A percentile compares a stretch with the other conserved stretches of the same genome.
phyloP scores from a whole-genome alignment of 208 protist genomes.

The Wallacemonas rigidus region DNA sequence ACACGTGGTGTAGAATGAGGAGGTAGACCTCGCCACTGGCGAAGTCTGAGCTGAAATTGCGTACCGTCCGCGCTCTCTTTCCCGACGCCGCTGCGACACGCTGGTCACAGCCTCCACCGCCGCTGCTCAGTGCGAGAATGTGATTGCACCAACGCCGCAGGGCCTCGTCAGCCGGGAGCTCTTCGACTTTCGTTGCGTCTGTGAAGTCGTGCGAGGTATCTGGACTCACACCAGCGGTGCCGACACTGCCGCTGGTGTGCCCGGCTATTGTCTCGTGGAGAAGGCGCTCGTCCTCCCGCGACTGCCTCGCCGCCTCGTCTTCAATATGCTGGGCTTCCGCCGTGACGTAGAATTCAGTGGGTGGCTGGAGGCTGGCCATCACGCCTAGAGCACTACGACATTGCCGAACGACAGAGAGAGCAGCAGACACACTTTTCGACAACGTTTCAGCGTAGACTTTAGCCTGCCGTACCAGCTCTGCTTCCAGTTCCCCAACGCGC shows the following conservation, averaged over 20 bases:
- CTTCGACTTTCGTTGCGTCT: constrained; percentile 9
- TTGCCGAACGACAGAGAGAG: constrained; percentile 37
- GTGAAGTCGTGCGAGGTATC: background rate
- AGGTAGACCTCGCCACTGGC: constrained; percentile 61
- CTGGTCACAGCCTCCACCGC: background rate
- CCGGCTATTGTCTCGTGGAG: background rate
- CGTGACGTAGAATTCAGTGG: constrained; percentile 13
- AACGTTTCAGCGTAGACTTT: constrained; percentile 57
- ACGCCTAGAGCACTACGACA: constrained; percentile 28
- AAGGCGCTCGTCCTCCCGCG: background rate
- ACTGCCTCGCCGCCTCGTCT: constrained; percentile 3
- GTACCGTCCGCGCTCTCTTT: constrained; percentile 21
- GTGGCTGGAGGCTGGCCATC: constrained; percentile 21
- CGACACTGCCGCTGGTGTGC: background rate
- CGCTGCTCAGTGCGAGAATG: constrained; percentile 23
- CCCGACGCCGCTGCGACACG: constrained; percentile 5
- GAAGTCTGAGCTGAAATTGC: constrained; percentile 68
- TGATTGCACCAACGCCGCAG: constrained; percentile 74
- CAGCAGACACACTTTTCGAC: constrained; percentile 26
- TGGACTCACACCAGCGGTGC: background rate
- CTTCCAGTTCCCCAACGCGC: constrained; percentile 47
- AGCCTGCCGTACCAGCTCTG: constrained; percentile 40
- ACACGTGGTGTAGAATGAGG: constrained; percentile 57
- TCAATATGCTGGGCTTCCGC: constrained; percentile 16
- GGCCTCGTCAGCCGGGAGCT: constrained; percentile 15